Base-by-base conservation (phyloP, 805 yeast genomes). In the Candida schatavii region DNA sequence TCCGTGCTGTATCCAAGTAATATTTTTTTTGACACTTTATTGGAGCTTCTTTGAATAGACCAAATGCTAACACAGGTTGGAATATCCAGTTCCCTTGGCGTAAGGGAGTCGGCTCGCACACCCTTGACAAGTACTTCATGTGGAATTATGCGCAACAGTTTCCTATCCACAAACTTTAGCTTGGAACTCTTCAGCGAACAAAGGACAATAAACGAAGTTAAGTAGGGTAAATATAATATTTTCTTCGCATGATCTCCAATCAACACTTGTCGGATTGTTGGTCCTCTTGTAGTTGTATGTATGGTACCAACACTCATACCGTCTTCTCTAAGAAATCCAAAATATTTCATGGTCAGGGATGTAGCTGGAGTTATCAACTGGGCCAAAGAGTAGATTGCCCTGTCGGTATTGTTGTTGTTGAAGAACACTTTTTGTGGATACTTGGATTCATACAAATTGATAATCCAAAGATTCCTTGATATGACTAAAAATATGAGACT, bases 351-450 rank as follows among this genome's bases (percentile, higher is more conserved):
- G 7, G 21, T 9, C 5, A 22, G 18, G 11, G 39, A 20, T 3
- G 17, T 26, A 5, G 7, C 18, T 28, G 25, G 27, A 13, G 6
- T 18, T 25, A 33, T 2, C 39, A 46, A 35, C 32, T 50, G 54
- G 1, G 44, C 42, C 43, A 57, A 46, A 17, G 50, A 40, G 9
- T 38, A 25, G 1, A 67, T 46, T 1, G 56, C 33, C 20, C 64
- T 56, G 15, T 68, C 74, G 21, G 48, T 47, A n/a, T n/a, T n/a
- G 25, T 51, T 60, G 31, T 70, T 74, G 11, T 66, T 71, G 35
- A 67, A 66, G 20, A 55, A 48, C 6, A 68, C 66, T 33, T 56
- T 54, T 6, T 40, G 40, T 2, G 74, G 75, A 15, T 40, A 50
- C 5, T 39, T 36, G 5, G 62, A 54, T 1, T 51, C 57, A 39